These are phyloP conservation scores for Scheffersomyces stambukii DNA, from an alignment of 1,139 yeast genomes.

Conservation along the genomic window DNA sequence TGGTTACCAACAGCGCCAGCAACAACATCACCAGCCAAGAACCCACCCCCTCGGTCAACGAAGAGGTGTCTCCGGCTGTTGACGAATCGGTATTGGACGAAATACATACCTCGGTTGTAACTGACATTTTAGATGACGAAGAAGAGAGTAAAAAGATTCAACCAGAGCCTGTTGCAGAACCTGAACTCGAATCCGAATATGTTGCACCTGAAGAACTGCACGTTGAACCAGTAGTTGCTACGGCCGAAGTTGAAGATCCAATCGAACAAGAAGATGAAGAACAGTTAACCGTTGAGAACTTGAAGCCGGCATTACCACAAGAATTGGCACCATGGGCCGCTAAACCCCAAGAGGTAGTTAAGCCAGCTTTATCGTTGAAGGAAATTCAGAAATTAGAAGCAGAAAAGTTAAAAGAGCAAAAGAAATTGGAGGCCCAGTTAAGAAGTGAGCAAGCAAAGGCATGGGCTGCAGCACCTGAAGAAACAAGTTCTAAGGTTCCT, in stretches of 20 bases:
- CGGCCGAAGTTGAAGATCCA: no score
- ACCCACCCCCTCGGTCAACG: conserved; percentile 1
- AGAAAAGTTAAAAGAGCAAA: conserved; percentile 41
- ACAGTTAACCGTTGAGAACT: conserved; percentile 6
- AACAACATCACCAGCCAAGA: conserved; percentile 1
- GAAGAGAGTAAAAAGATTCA: conserved; percentile 10
- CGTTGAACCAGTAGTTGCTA: no score
- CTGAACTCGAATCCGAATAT: neutral
- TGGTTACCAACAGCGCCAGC: conserved; percentile 3
- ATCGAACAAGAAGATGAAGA: conserved; percentile 3
- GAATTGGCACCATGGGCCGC: conserved; percentile 16
- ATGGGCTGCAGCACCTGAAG: conserved; percentile 16
- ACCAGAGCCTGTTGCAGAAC: conserved; percentile 1
- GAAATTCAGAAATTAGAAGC: conserved; percentile 73
- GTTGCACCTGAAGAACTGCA: conserved; percentile 3
- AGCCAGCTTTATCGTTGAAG: conserved; percentile 55
- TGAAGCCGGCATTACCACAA: conserved; percentile 21
- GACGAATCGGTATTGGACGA: conserved; percentile 33
- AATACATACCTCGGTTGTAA: conserved; percentile 35
- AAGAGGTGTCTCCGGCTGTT: conserved; percentile 4
- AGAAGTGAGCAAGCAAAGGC: conserved; percentile 26
- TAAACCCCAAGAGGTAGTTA: conserved; percentile 14
- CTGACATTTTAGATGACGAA: conserved; percentile 32
- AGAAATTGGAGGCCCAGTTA: conserved; percentile 28
- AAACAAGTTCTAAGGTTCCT: conserved; percentile 12